Evolutionary conservation across 2,329 filamentous ascomycete species (phyloP), one percentile per base, ranked within the genome.

Genomic region (Exophiala aquamarina): DNA sequence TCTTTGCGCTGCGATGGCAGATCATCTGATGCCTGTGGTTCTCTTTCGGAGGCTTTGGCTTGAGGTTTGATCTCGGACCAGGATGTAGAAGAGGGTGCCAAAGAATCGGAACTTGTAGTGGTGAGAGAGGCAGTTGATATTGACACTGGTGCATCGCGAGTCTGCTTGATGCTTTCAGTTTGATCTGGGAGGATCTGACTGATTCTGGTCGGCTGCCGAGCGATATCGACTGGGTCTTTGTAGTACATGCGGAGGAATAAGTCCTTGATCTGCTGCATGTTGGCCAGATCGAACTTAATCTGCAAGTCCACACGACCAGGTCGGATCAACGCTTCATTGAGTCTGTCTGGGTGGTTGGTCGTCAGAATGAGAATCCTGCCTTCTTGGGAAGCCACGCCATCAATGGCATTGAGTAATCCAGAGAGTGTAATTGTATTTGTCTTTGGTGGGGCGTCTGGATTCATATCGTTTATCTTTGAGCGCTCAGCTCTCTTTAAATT

Each of bases 331-430:
- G 86, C 87, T 34, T 82, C 76, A 60, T 90, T 86, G 1, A 92
- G 77, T 11, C 78, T 74, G 57, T 91, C 83, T 3, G 83, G 83
- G 48, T 82, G 78, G 66, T 92, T 93, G 21, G 86, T 89, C 0
- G 87, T 90, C 84, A 91, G 89, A 69, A 92, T 83, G n/a, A 92
- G 77, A 10, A 92, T 79, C 31, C 86, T 79, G 26, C 87, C 87
- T 68, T 92, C 87, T 59, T 87, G 85, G 2, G 83, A 86, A 1
- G 85, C 86, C 1, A 90, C 87, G 41, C 89, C 87, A 60, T 94
- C 88, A 34, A 93, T 89, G 48, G 85, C 84, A 64, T 94, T 93
- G 41, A 94, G 77, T 1, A 93, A 76, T 1, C 87, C 87, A 0
- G 86, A 87, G 2, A 93, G 75, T 1, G 86, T 87, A 54, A 90